Evolutionary conservation across 208 protist species (phyloP).

Genomic region (Crithidia sp.): DNA sequence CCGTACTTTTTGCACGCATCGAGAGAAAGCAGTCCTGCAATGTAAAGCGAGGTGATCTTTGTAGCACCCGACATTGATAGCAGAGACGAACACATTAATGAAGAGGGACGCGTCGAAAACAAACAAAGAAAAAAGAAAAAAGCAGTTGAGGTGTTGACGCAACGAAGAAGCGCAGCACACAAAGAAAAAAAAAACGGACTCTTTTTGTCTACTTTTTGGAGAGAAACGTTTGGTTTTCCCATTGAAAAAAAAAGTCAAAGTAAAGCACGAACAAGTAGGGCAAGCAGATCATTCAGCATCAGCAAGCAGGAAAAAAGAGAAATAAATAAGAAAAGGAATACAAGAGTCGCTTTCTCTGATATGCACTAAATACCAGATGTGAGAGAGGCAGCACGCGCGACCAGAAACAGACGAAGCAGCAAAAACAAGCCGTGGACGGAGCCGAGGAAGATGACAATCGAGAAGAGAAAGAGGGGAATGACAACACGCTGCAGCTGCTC

Average conservation of each 20-base stretch:
- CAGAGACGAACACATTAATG: background rate
- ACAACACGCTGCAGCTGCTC: background rate
- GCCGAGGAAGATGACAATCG: slow-evolving; percentile 1
- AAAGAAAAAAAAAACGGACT: too few relatives aligned
- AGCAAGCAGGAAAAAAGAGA: background rate
- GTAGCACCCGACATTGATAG: background rate
- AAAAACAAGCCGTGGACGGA: slow-evolving; percentile 13
- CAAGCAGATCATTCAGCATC: background rate
- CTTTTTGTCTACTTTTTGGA: too few relatives aligned
- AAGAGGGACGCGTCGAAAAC: background rate
- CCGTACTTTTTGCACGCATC: too few relatives aligned
- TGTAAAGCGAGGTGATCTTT: too few relatives aligned
- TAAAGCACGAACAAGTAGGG: background rate
- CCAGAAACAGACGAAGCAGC: background rate
- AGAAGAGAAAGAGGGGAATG: slow-evolving; percentile 15
- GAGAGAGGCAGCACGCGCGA: background rate
- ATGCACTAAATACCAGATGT: background rate
- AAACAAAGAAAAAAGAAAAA: slow-evolving; percentile 1
- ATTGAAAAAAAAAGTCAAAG: background rate
- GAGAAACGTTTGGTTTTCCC: too few relatives aligned
- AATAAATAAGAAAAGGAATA: background rate
- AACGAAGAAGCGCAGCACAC: too few relatives aligned
- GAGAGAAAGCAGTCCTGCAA: too few relatives aligned
- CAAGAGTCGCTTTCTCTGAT: background rate
- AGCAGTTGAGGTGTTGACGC: too few relatives aligned